Base-by-base conservation (phyloP, 257 asterid species). In the Gentiana straminea region DNA sequence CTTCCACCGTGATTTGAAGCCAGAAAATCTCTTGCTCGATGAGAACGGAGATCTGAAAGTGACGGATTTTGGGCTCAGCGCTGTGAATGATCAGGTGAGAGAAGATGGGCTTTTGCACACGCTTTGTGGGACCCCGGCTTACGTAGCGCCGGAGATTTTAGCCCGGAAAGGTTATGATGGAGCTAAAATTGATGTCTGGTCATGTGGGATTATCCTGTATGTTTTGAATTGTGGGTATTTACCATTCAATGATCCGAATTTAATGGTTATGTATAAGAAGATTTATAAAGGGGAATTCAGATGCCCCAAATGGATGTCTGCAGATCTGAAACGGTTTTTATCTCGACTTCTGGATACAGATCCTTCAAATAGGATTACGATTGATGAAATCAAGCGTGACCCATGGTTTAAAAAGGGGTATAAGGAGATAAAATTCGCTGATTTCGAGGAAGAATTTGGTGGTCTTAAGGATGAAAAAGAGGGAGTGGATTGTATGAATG, bases 111-210 rank as follows among this genome's bases (percentile, higher is more conserved):
- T 84, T 1, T 43, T 91, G 39, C 94, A 87, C 67, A 91, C 98
- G 51, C 85, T 91, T 3, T 91, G 98, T 49, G 98, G 98, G 13
- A 82, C 98, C 38, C 98, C 98, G 11, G 95, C 95, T 4, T 91
- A 91, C 50, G 98, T 91, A 0, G 98, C 98, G 58, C 98, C 98
- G 45, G 98, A 87, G 80, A 77, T 91, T 32, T 71, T 91, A 33
- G 64, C 89, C n/a, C 83, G 70, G 59, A 79, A 48, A 61, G 98
- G 98, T 35, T 87, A 91, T 70, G 86, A 91, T 46, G 98, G 98
- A 3, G 79, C 95, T 9, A 83, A 72, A 67, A 64, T 82, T 2
- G 98, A 91, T 61, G 71, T 81, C 1, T 91, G 98, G 98, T 87
- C 98, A 2, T 79, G 90, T 70, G 79, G 80, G 9, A 58, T 75